These are phyloP conservation scores for Apiotrichum porosum DNA, from an alignment of 1,284 basidiomycete genomes.

Conservation along the genomic window DNA sequence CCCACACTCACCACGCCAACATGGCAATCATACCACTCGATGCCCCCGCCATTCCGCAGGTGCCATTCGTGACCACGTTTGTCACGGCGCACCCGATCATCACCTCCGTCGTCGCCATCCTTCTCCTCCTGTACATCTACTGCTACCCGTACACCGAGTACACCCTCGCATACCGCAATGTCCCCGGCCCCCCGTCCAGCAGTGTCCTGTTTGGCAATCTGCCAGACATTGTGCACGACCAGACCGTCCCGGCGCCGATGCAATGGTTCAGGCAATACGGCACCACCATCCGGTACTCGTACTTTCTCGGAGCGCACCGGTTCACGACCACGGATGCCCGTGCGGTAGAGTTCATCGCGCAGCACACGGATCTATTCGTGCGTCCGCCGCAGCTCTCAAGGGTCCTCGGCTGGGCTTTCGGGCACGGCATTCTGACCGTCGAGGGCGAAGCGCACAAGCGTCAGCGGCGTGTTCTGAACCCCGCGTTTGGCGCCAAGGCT, in stretches of 20 bases:
- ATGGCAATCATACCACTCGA: no score
- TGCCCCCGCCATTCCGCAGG: no score
- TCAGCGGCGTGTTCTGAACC: constrained; percentile 51
- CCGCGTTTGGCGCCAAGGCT: constrained; percentile 45
- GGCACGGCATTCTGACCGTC: constrained; percentile 27
- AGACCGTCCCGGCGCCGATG: constrained; percentile 8
- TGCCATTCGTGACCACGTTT: no score
- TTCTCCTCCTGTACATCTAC: constrained; percentile 9
- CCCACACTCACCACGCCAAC: no score
- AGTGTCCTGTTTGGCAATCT: constrained; percentile 21
- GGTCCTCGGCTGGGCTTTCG: neutral
- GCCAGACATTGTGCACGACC: constrained; percentile 13
- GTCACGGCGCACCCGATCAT: no score
- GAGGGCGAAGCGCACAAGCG: constrained; percentile 53
- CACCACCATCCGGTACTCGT: constrained; percentile 18
- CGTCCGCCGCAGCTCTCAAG: constrained; percentile 56
- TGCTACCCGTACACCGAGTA: constrained; percentile 1
- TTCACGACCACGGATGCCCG: constrained; percentile 59
- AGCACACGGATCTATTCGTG: constrained; percentile 59
- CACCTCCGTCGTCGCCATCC: neutral
- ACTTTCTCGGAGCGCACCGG: constrained; percentile 32
- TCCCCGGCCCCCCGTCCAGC: constrained; percentile 17
- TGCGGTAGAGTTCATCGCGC: constrained; percentile 59
- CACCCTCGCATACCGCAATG: constrained; percentile 1
- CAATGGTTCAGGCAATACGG: constrained; percentile 27